Evolutionary conservation across 1,139 yeast species (phyloP), one percentile per base, ranked within the genome.

Genomic region (Geotrichum reessii): DNA sequence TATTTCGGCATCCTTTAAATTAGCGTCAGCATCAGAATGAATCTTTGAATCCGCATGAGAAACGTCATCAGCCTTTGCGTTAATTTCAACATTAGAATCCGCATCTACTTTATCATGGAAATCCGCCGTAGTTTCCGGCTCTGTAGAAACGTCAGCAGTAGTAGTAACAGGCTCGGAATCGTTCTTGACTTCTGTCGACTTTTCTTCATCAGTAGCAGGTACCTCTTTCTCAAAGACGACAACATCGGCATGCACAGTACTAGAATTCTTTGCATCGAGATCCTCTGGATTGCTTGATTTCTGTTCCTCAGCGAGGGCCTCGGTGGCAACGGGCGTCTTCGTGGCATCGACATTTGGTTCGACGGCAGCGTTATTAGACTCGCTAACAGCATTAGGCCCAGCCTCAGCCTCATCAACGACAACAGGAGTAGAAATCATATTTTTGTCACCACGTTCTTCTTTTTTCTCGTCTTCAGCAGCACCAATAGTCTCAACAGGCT

Each of bases 161-260:
- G 27, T 28, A 48, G 22, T 17, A 25, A 44, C 56, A 21, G 58
- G 50, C 37, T 58, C 61, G 12, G 22, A 21, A 22, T 28, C 37
- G 6, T 25, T 19, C 22, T 28, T 12, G 22, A 25, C 37, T 28
- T 27, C 40, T 40, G n/a, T n/a, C 40, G 19, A 2, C 21, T 28
- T 24, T 11, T 48, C 40, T 25, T 19, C 33, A 14, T 25, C 51
- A 12, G 8, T 14, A 2, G 40, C 12, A 25, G 17, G 24, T 2
- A 22, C 40, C 24, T 27, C 25, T 9, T 14, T 11, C 7, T 48
- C 40, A 24, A 24, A 7, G 8, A 22, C 40, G 24, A 48, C 24
- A 5, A 22, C n/a, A 11, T 14, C n/a, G 8, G 24, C 12, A 22
- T 28, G 14, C 12, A 28, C 33, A 3, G 17, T 37, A 9, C 22